Evolutionary conservation across 805 yeast species (phyloP).

Genomic region (Saturnispora besseyi): DNA sequence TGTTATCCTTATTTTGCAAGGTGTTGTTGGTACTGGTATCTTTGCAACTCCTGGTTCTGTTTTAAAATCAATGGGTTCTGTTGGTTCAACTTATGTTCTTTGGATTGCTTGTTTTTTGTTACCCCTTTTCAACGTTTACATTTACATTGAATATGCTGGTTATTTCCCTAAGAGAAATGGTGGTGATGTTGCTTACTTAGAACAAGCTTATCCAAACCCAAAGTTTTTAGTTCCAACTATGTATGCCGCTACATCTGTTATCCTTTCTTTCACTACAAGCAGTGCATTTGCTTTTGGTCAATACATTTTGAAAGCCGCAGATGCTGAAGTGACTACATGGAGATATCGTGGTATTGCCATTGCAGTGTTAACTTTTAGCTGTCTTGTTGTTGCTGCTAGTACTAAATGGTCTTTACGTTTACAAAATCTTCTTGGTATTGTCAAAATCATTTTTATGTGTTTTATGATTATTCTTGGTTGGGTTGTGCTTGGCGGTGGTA

Average conservation of each 20-base stretch:
- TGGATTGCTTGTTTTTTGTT: conserved; percentile 36
- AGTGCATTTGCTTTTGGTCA: conserved; percentile 75
- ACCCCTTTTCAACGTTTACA: conserved; percentile 29
- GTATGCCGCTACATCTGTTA: conserved; percentile 63
- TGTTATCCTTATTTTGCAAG: conserved; percentile 54
- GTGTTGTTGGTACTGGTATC: conserved; percentile 71
- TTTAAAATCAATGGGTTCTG: conserved; percentile 35
- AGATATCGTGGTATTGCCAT: conserved; percentile 69
- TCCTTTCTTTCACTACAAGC: conserved; percentile 82
- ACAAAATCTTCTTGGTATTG: conserved; percentile 58
- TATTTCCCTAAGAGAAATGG: conserved; percentile 55
- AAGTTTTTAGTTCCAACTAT: conserved; percentile 55
- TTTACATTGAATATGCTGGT: conserved; percentile 35
- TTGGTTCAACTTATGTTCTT: conserved; percentile 36
- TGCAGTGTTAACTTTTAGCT: conserved; percentile 64
- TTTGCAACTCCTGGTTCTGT: conserved; percentile 62
- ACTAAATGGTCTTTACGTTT: conserved; percentile 59
- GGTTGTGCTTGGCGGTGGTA: conserved; percentile 73
- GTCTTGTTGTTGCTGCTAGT: conserved; percentile 49
- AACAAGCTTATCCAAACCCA: conserved; percentile 61
- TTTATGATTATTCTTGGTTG: conserved; percentile 72
- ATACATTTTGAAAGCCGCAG: conserved; percentile 68
- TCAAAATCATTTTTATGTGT: conserved; percentile 62
- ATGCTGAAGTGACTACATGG: conserved; percentile 61
- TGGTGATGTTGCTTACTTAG: conserved; percentile 78